Base-by-base conservation (phyloP, 2,329 filamentous ascomycete species). In the Aureobasidium sp. region DNA sequence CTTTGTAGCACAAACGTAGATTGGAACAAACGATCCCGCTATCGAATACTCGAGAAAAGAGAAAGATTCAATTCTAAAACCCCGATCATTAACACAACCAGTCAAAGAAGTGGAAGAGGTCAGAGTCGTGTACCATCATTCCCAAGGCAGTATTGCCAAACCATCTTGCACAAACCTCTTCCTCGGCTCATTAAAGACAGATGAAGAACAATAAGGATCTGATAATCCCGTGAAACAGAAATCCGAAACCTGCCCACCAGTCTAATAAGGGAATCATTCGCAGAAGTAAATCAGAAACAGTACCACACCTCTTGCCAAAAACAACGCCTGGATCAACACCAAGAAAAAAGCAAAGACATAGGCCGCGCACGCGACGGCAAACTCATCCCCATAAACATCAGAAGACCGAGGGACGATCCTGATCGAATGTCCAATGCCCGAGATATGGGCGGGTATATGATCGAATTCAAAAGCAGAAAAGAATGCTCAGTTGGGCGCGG, bases 191-290 rank as follows among this genome's bases (percentile, higher is more conserved):
- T 56, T 35, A 45, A 33, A 22, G 27, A 4, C 40, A 57, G 31
- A 58, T 37, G 9, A 48, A 45, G 22, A 27, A n/a, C 15, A 22
- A 37, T 31, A 6, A 6, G 40, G 27, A 58, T 58, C 54, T 44
- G 42, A 58, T 29, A 58, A 47, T 58, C 54, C 54, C 19, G n/a
- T 44, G 19, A 45, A 47, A 22, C 17, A 57, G 22, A 42, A 48
- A 39, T 33, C 19, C 54, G 31, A 39, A 48, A 48, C 31, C 42
- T 37, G 29, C 40, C 54, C 31, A 42, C 29, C 44, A 33, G 42
- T 58, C 54, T 58, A 58, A 29, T 39, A 58, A 57, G 54, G 54
- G 54, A 58, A 58, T 58, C 54, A 58, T 58, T 37, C n/a, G 31
- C 37, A 44, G 24, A 56, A 56, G 11, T 14, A 58, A 58, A 48